Base-by-base conservation (phyloP, 768 basidiomycete species). In the Kwoniella heveanensis region DNA sequence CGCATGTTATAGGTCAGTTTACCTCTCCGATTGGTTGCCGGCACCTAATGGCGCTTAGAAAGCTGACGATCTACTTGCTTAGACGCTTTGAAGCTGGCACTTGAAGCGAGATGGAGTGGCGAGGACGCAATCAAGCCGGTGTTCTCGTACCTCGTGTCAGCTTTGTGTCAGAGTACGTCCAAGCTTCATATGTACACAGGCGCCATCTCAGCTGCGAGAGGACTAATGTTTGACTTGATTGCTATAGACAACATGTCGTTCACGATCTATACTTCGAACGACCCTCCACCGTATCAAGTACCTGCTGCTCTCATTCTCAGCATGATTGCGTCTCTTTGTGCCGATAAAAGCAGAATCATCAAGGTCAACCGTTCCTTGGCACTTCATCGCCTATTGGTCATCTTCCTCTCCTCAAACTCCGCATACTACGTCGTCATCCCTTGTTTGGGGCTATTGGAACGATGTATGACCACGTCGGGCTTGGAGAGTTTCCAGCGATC, bases 141-240 rank as follows among this genome's bases (percentile, higher is more conserved):
- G 0, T 86, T 92, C 3, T 88, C 91, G 0, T 95, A 90, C 76
- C 81, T 95, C 8, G 90, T 91, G 1, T 90, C 91, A 0, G 89
- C 89, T 73, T 78, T 93, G 13, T 85, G 88, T 64, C 71, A 71
- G 51, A 61, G 66, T 66, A 57, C 59, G 85, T 49, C 13, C n/a
- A 6, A 6, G 13, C 7, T 6, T 32, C 32, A 32, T 32, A 6
- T 32, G 32, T 6, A 32, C 29, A 83, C n/a, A n/a, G n/a, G n/a
- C n/a, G n/a, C n/a, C n/a, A n/a, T n/a, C n/a, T n/a, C n/a, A n/a
- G n/a, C n/a, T 72, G 82, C 7, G 69, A 76, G 17, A 83, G 84
- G 74, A 15, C 6, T 21, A 7, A 26, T 30, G 47, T 13, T 24
- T 37, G 13, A 44, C 1, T 7, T 26, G n/a, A 10, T 51, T 37